phyloP scores from a whole-genome alignment of 805 yeast genomes.

The Yamadazyma laniorum region DNA sequence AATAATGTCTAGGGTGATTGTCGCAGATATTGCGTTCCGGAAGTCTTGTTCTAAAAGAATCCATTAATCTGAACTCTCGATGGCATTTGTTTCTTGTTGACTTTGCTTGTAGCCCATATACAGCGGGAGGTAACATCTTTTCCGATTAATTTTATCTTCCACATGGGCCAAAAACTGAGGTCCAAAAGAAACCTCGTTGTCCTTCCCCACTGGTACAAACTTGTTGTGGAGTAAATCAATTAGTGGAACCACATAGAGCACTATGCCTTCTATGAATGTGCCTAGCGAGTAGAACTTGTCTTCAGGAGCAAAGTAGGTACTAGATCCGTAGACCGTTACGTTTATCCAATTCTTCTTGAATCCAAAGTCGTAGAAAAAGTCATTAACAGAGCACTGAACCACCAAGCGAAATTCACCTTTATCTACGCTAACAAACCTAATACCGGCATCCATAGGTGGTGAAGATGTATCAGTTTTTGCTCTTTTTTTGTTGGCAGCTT shows the following conservation, averaged over 20 bases:
- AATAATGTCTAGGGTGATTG: too few relatives aligned
- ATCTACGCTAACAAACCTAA: constrained; percentile 11
- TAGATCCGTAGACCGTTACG: constrained; percentile 17
- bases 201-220: background rate
- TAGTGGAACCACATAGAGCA: constrained; percentile 21
- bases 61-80: too few relatives aligned
- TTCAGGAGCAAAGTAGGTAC: constrained; percentile 4
- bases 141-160: constrained; percentile 14
- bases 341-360: constrained; percentile 35
- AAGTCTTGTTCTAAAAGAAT: too few relatives aligned
- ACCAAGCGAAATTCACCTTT: constrained; percentile 28
- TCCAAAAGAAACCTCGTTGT: constrained; percentile 5
- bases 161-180: constrained; percentile 13
- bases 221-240: constrained; percentile 17
- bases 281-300: constrained; percentile 9
- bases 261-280: constrained; percentile 16
- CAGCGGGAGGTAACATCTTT: constrained; percentile 18
- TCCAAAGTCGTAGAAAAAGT: constrained; percentile 40
- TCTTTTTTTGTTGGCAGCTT: background rate
- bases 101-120: constrained; percentile 7
- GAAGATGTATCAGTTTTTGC: background rate
- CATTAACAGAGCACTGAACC: constrained; percentile 28
- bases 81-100: background rate
- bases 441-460: background rate
- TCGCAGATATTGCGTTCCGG: too few relatives aligned